These are phyloP conservation scores for Venturiaceae sp. DNA, from an alignment of 2,329 filamentous ascomycete genomes.

Conservation along the genomic window DNA sequence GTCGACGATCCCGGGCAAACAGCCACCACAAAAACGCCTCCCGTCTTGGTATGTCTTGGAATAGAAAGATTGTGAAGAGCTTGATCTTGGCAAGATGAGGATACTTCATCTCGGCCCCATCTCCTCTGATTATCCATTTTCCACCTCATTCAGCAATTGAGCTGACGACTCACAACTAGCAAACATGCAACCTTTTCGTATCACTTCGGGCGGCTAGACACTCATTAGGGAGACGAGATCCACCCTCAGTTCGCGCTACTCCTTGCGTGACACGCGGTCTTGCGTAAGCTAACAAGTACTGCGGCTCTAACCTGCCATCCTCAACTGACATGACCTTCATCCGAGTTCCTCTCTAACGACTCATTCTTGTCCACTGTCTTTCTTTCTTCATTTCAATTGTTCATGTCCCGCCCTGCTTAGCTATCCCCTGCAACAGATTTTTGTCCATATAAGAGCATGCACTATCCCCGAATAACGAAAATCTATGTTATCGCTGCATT, in stretches of 20 bases:
- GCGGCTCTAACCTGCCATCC: not conserved
- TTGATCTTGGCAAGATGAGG: not conserved
- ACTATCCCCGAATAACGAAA: not conserved
- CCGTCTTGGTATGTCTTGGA: not conserved
- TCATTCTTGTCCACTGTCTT: not conserved
- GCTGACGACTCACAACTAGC: not conserved
- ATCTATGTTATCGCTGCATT: conserved; percentile 1
- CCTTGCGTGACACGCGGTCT: not conserved
- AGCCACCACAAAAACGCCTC: not conserved
- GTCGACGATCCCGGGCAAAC: not conserved
- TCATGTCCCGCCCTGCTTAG: not conserved
- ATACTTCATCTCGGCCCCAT: not conserved
- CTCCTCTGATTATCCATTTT: not conserved
- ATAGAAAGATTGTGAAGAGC: not conserved
- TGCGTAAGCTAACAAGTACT: not conserved
- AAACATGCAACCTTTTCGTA: not conserved
- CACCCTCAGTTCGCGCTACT: not conserved
- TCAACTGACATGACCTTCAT: not conserved
- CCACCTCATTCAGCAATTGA: not conserved
- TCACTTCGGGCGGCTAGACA: not conserved
- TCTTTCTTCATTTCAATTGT: not conserved
- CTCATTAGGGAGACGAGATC: not conserved
- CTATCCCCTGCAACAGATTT: not conserved
- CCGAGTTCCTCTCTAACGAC: not conserved
- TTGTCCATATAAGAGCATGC: not conserved